Evolutionary conservation across 371 early-diverging fungal genomes (phyloP).

Genomic region (Amoeboaphelidium occidentale): DNA sequence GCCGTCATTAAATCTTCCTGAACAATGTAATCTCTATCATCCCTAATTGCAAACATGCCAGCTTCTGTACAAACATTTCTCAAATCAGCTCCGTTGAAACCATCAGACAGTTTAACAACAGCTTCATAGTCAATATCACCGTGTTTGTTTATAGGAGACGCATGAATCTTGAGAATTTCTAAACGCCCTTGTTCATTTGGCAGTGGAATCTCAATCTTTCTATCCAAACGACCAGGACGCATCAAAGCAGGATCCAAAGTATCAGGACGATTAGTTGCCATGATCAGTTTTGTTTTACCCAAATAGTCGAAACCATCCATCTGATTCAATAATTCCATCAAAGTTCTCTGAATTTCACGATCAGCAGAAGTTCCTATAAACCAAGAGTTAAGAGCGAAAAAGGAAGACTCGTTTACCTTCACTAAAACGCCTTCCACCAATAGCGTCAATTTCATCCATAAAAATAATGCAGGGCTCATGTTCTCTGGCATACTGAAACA

Average conservation of each 20-base stretch:
- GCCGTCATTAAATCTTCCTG: slow-evolving; percentile 99
- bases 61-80: slow-evolving; percentile 99
- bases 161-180: slow-evolving; percentile 96
- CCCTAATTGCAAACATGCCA: slow-evolving; percentile 98
- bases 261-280: slow-evolving; percentile 99
- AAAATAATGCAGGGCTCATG: slow-evolving; percentile 99
- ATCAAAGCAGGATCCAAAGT: slow-evolving; percentile 96
- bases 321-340: slow-evolving; percentile 98
- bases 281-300: slow-evolving; percentile 95
- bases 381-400: too few relatives aligned
- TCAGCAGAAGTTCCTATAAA: slow-evolving; percentile 98
- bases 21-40: slow-evolving; percentile 90
- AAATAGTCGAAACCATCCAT: slow-evolving; percentile 99
- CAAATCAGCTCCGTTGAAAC: slow-evolving; percentile 98
- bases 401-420: too few relatives aligned
- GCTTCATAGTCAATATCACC: slow-evolving; percentile 96
- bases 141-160: slow-evolving; percentile 71
- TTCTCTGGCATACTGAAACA: slow-evolving; percentile 97
- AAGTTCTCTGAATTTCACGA: slow-evolving; percentile 97
- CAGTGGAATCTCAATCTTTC: slow-evolving; percentile 98
- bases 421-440: slow-evolving; percentile 96
- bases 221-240: slow-evolving; percentile 92
- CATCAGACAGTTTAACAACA: slow-evolving; percentile 91
- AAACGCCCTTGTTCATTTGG: slow-evolving; percentile 68
- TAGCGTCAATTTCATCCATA: slow-evolving; percentile 99